Evolutionary conservation across 129 eudicot genomes (phyloP), one percentile per base, ranked within the genome.

Genomic region (Helianthus tuberosus): DNA sequence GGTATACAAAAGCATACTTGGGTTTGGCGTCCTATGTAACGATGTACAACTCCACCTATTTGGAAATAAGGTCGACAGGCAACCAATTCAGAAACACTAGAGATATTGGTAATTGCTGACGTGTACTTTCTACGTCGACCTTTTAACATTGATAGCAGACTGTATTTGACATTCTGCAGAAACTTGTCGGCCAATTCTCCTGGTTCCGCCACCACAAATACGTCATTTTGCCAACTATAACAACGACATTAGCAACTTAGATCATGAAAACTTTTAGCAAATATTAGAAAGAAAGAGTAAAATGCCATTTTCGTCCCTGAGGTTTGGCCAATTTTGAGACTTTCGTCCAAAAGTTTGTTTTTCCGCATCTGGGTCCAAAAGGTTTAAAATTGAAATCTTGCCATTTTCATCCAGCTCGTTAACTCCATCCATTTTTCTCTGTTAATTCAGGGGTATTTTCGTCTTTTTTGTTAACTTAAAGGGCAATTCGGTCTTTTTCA

Each of bases 151-250:
- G 96, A 81, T 68, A 91, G 60, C 78, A 95, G 75, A 86, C 88
- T 95, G 69, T 75, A 87, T 62, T 91, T 92, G 58, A 95, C 97
- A 75, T 87, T 87, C 82, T 89, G 97, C 64, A 95, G 76, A 85
- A 95, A 95, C 83, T 91, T 91, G 14, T 95, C 99, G 0, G 99
- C 97, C 48, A 89, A 87, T 74, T 95, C 99, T 69, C 99, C 99
- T 36, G 99, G 99, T 79, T 95, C 99, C 44, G 99, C 99, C 57
- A 95, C 99, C 85, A 95, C 99, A 84, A 89, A 95, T 51, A 95
- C 99, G 74, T 95, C 99, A 77, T 89, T 95, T 84, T 95, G 97
- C 99, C 97, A 95, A 75, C 99, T 94, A 71, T 47, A 82, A 41
- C 27, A 76, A 35, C 1, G 53, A 74, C 46, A 61, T 58, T 27